A percentile compares a stretch with the other conserved stretches of the same genome.
phyloP scores from a whole-genome alignment of 441 rosid genomes.

The Mallotus repandus region DNA sequence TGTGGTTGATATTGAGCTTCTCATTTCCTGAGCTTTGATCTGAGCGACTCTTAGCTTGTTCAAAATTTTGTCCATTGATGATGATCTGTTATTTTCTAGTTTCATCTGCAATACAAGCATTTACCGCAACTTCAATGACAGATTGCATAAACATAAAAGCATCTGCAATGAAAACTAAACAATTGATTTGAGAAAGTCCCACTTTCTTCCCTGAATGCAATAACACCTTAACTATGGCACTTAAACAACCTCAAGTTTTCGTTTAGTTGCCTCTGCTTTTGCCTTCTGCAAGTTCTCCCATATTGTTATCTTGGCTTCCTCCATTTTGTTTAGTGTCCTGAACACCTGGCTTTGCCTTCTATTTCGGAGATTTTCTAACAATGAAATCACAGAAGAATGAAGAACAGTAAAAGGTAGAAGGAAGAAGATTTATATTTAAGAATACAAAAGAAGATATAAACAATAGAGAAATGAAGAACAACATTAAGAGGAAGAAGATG shows the following conservation, averaged over 20 bases:
- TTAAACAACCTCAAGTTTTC: slow-evolving; percentile 71
- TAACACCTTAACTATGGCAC: not conserved
- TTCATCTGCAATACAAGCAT: slow-evolving; percentile 7
- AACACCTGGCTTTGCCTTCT: no score
- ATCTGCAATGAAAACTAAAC: no score
- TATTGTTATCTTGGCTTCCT: slow-evolving; percentile 84
- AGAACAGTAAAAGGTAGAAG: no score
- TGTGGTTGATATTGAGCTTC: slow-evolving; percentile 41
- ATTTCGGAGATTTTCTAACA: no score
- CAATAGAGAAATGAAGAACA: no score
- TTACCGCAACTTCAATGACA: slow-evolving; percentile 1
- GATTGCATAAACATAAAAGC: not conserved
- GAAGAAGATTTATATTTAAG: no score
- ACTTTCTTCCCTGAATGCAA: no score
- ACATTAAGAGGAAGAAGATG: no score
- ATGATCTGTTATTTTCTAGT: no score
- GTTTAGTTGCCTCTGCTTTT: slow-evolving; percentile 85
- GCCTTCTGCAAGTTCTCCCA: slow-evolving; percentile 97
- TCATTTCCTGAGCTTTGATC: slow-evolving; percentile 75
- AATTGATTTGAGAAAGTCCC: no score
- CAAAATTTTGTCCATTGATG: slow-evolving; percentile 76
- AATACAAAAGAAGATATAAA: no score
- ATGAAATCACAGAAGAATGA: no score
- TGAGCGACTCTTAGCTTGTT: slow-evolving; percentile 64
- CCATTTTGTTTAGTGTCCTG: slow-evolving; percentile 27